Evolutionary conservation across 1,284 basidiomycete genomes (phyloP).

Genomic region (Cryptococcus sp.): DNA sequence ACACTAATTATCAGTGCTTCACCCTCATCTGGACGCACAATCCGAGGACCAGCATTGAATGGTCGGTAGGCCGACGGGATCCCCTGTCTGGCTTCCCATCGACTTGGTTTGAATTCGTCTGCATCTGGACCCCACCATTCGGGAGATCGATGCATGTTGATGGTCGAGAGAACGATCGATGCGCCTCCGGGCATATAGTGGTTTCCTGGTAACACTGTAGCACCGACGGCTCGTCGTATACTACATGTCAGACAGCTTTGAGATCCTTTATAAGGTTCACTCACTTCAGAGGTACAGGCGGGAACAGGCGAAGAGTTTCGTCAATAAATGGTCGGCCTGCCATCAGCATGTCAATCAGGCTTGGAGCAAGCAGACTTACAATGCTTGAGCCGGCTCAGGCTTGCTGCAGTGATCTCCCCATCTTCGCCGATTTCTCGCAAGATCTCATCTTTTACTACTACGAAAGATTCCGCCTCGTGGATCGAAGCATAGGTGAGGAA

Average conservation of each 20-base stretch:
- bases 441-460: conserved; percentile 16
- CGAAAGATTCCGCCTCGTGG: conserved; percentile 18
- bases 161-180: conserved; percentile 30
- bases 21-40: conserved; percentile 12
- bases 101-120: conserved; percentile 25
- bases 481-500: conserved; percentile 28
- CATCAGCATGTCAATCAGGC: not conserved
- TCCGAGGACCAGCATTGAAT: conserved; percentile 38
- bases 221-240: conserved; percentile 30
- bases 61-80: conserved; percentile 28
- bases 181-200: conserved; percentile 33
- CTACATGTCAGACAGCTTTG: conserved; percentile 8
- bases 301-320: conserved; percentile 37
- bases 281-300: conserved; percentile 39
- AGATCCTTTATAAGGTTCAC: not conserved
- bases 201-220: conserved; percentile 24
- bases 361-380: no score
- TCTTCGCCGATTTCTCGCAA: conserved; percentile 3
- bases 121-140: conserved; percentile 35
- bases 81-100: conserved; percentile 29
- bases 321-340: conserved; percentile 35
- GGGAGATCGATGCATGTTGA: conserved; percentile 28
- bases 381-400: no score
- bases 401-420: no score
- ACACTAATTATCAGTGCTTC: conserved; percentile 19